These are phyloP conservation scores for Boletellus deceptivus DNA, from an alignment of 1,284 basidiomycete species.

Conservation along the genomic window DNA sequence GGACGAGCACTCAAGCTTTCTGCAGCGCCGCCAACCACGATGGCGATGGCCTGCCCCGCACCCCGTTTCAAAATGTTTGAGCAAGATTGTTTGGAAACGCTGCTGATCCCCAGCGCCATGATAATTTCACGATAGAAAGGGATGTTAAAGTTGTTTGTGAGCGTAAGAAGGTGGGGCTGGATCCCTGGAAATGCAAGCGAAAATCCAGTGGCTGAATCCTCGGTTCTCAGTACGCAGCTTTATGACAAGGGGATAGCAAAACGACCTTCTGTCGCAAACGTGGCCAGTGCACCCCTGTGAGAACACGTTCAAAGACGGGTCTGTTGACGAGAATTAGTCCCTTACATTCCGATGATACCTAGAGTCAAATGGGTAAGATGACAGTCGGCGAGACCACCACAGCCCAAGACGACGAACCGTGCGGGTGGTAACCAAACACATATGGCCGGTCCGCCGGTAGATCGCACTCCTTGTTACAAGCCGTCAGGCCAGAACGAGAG, in stretches of 20 bases:
- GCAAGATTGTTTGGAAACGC: conserved; percentile 89
- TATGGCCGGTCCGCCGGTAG: conserved; percentile 90
- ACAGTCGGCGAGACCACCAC: not conserved
- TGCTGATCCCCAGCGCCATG: conserved; percentile 83
- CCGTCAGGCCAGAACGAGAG: not conserved
- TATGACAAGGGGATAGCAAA: conserved; percentile 5
- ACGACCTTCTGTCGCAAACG: conserved; percentile 88
- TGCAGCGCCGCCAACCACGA: conserved; percentile 95
- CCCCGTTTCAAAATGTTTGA: conserved; percentile 74
- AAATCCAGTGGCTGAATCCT: conserved; percentile 80
- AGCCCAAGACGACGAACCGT: conserved; percentile 58
- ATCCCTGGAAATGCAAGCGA: conserved; percentile 89
- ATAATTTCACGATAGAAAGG: conserved; percentile 94
- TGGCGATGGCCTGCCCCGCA: conserved; percentile 78
- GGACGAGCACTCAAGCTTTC: conserved; percentile 93
- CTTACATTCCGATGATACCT: conserved; percentile 92
- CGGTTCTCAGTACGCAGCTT: conserved; percentile 1
- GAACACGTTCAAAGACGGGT: not conserved
- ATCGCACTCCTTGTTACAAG: conserved; percentile 66
- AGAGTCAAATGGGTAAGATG: not conserved
- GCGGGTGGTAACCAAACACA: conserved; percentile 96
- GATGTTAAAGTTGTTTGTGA: conserved; percentile 86
- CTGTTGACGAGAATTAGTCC: conserved; percentile 9
- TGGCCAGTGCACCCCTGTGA: conserved; percentile 84
- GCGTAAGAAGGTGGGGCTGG: conserved; percentile 88